Evolutionary conservation across 768 basidiomycete genomes (phyloP), one percentile per base, ranked within the genome.

Genomic region (Phanerochaete carnosa): DNA sequence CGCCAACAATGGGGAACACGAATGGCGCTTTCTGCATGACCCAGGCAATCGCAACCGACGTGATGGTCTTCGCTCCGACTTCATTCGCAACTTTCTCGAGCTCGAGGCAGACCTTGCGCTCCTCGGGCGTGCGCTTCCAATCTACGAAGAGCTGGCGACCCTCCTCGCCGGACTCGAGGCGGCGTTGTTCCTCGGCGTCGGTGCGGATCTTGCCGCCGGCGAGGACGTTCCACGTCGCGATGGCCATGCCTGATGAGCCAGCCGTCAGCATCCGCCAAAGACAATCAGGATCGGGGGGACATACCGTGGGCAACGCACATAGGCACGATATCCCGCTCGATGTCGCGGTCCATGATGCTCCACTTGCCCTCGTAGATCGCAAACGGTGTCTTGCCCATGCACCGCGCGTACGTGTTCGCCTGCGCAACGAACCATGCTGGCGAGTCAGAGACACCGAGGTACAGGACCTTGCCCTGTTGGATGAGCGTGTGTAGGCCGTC

Each of bases 1-100:
- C 77, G 2, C 81, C 80, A n/a, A 82, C 66, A 60, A 82, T 73
- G 1, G 80, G 80, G 69, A 83, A 82, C 0, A 80, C 79, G 53
- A 72, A 80, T 0, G 77, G 76, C 2, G 77, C 72, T 64, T 83
- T 84, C 29, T 82, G 78, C 69, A 84, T 69, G 11, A 83, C 68
- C 57, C 81, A 83, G 11, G 80, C 79, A 57, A 84, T 78, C 9
- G 80, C 80, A 2, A 81, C 79, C 77, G 39, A 13, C 22, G 13
- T 43, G n/a, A 28, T 30, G 11, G 5, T 12, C 35, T 46, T 52
- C 13, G 32, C 74, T 0, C 81, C 82, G 7, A 83, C 71, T 63
- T 83, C 79, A 15, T 66, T 65, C 4, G 82, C 81, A 6, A 85
- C 77, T 55, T 79, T 76, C 63, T 80, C 80, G 26, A 83, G 69